Conservation (phyloP, 2,329 filamentous ascomycete species). For the Cephalotrichum gorgonifer region DNA sequence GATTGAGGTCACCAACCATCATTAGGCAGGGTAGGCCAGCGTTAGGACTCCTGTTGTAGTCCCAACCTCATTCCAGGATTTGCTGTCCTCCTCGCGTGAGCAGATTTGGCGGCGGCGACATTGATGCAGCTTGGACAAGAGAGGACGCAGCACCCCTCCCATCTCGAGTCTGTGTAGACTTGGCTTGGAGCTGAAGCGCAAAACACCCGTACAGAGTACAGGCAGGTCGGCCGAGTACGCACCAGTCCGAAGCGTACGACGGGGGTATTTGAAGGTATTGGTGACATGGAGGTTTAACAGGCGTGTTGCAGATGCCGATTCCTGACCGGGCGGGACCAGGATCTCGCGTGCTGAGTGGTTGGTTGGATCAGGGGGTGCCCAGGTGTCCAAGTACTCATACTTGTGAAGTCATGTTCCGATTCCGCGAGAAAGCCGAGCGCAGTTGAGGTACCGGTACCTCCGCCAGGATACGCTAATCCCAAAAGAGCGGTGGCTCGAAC, state of each 20-base stretch:
- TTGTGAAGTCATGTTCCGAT: neutral
- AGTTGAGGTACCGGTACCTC: neutral
- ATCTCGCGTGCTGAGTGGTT: neutral
- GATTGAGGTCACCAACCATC: too few species aligned
- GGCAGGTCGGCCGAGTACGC: neutral
- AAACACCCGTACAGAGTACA: neutral
- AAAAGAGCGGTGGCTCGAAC: neutral
- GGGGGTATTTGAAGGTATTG: neutral
- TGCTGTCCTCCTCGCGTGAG: neutral
- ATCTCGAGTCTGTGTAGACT: neutral
- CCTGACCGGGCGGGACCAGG: neutral
- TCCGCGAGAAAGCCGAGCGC: neutral
- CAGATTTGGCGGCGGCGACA: neutral
- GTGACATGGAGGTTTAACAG: neutral
- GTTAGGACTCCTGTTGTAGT: neutral
- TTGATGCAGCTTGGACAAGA: neutral
- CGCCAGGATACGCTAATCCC: neutral
- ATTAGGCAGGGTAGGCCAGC: neutral
- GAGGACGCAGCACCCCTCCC: neutral
- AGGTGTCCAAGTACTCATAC: too few species aligned
- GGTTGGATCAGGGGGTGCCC: neutral
- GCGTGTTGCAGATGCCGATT: slow-evolving; percentile 1
- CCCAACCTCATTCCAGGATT: neutral
- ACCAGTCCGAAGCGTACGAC: neutral
- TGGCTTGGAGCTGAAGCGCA: neutral